Evolutionary conservation across 768 basidiomycete species (phyloP), one percentile per base, ranked within the genome.

Genomic region (Tricholoma sp.): DNA sequence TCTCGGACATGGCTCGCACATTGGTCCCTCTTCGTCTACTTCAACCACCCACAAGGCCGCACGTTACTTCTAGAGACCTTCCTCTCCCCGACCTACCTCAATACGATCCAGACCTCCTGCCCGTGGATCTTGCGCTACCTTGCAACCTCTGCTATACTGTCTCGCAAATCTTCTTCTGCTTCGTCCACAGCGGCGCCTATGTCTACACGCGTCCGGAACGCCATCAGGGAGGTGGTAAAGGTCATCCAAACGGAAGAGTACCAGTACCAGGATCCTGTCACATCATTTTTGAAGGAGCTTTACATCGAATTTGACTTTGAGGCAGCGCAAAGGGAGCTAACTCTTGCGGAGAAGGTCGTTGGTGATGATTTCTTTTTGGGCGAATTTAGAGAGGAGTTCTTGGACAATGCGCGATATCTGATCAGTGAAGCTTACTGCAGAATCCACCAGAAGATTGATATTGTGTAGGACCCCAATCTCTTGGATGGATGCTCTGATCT

Each of bases 21-120:
- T 74, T 99, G 96, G 97, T 91, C 89, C 1, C 85, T 99, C 50
- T 98, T 98, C 71, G 94, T 98, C 56, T 98, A 96, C 76, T 99
- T 94, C 79, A 98, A 97, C 76, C 92, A 98, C 73, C 85, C 86
- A 0, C 85, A 94, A 64, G 94, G 93, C 24, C 86, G 94, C 41
- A 91, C 90, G 0, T 84, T 92, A 16, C 86, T 98, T 57, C 87
- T 99, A 63, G 97, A 98, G 68, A 93, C 91, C 0, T 99, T 98
- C 86, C 88, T 98, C 68, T 83, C 90, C 18, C 95, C 95, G 1
- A 90, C 91, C 0, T 98, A 98, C 79, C 89, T 99, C 71, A 97
- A 98, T 77, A 98, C 97, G 11, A 95, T 98, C 70, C 97, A 98
- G 72, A 97, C 95, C 0, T 86, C 94, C 4, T 91, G 81, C 55